A percentile compares a stretch with the other conserved stretches of the same genome.
Evolutionary conservation across 306 rosid genomes (phyloP).

Genomic region (Astragalus glycyphyllos): DNA sequence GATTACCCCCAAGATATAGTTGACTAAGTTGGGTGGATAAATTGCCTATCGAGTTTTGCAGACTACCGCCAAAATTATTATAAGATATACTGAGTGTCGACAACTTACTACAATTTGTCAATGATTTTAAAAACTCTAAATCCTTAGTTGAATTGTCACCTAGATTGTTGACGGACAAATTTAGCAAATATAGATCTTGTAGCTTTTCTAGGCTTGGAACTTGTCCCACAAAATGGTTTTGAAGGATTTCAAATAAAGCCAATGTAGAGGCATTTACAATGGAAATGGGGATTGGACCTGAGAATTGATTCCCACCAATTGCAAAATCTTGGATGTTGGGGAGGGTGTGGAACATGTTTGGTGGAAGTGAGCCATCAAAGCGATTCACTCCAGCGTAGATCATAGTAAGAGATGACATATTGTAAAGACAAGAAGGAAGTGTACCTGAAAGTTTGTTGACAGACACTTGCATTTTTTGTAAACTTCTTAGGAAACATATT

Average conservation of each 20-base stretch:
- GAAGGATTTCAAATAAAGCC: neutral
- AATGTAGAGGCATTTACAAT: constrained; percentile 1
- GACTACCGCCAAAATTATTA: neutral
- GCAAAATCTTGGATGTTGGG: neutral
- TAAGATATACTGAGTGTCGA: fast-evolving
- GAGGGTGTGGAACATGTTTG: neutral
- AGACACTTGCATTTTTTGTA: neutral
- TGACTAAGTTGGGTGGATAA: neutral
- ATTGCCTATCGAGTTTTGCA: neutral
- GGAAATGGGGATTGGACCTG: constrained; percentile 6
- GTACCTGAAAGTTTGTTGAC: neutral
- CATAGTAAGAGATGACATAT: neutral
- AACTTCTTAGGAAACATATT: neutral
- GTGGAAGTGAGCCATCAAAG: neutral
- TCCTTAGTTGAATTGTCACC: constrained; percentile 4
- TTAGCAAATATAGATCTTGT: too few species aligned
- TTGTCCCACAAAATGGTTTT: neutral
- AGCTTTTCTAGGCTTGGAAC: neutral
- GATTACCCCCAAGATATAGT: neutral
- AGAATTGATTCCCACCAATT: neutral
- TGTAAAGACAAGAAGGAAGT: constrained; percentile 13
- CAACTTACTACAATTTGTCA: constrained; percentile 16
- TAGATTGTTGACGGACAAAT: neutral
- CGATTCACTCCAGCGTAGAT: neutral
- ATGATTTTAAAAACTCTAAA: neutral